A percentile compares a stretch with the other conserved stretches of the same genome.
These are phyloP conservation scores for Fusarium tuaranense DNA, from an alignment of 2,329 filamentous ascomycete species.

Conservation along the genomic window DNA sequence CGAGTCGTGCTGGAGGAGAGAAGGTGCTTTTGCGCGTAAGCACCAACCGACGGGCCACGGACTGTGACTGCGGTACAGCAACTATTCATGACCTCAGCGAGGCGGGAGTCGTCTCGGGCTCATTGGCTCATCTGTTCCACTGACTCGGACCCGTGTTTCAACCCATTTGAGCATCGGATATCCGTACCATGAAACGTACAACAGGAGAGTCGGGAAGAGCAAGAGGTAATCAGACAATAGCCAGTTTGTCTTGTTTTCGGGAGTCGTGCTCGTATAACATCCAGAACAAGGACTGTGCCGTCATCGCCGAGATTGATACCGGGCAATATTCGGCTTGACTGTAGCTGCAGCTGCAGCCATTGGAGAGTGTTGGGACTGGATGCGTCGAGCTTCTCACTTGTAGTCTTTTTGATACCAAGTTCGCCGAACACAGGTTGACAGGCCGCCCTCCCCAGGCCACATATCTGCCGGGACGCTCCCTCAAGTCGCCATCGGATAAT, in stretches of 20 bases:
- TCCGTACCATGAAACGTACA: constrained; percentile 13
- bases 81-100: background rate
- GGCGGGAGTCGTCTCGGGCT: background rate
- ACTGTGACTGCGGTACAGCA: background rate
- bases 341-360: background rate
- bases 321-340: background rate
- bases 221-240: constrained; percentile 17
- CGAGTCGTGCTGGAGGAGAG: background rate
- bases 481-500: constrained; percentile 2
- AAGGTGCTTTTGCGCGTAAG: background rate
- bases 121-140: background rate
- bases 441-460: background rate
- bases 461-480: background rate
- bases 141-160: constrained; percentile 11
- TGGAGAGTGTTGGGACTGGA: background rate
- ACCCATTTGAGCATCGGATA: background rate
- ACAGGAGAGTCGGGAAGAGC: constrained; percentile 1
- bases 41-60: background rate
- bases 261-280: constrained; percentile 11
- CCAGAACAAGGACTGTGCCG: background rate
- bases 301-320: background rate
- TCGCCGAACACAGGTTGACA: background rate
- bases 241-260: background rate
- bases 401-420: background rate
- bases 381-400: background rate